Percentiles rank a stretch among this genome's conserved stretches.
Conservation (phyloP, 2,329 filamentous ascomycete genomes). For the Microascus cirrosus region DNA sequence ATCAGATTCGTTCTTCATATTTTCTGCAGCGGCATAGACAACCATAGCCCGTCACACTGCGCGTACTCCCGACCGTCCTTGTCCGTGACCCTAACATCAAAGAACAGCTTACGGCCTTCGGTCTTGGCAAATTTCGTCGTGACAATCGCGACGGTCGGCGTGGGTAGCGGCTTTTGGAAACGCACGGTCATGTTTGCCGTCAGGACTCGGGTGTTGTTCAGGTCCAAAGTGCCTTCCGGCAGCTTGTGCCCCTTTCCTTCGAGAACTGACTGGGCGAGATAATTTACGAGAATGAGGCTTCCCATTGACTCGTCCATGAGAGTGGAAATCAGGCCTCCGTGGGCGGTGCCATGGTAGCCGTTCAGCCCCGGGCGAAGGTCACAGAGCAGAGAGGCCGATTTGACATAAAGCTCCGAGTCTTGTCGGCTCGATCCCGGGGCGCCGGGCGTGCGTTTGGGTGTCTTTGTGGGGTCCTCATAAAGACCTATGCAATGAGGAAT, state of each 20-base stretch:
- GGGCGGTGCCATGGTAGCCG: constrained; percentile 13
- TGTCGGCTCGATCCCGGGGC: background rate
- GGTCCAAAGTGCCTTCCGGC: constrained; percentile 4
- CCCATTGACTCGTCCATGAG: constrained; percentile 18
- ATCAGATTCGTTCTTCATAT: background rate
- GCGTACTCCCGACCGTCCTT: background rate
- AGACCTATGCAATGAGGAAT: constrained; percentile 14
- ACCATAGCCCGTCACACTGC: background rate
- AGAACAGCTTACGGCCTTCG: constrained; percentile 9
- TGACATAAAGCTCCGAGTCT: constrained; percentile 7
- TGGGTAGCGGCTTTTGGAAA: constrained; percentile 9
- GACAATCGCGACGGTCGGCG: constrained; percentile 9
- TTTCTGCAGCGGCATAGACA: background rate
- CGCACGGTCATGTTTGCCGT: constrained; percentile 11
- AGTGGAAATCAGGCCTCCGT: constrained; percentile 14
- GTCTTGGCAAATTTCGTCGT: constrained; percentile 8
- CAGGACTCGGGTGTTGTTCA: constrained; percentile 3
- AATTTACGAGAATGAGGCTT: constrained; percentile 11
- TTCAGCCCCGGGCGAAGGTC: constrained; percentile 12
- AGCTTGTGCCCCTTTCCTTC: constrained; percentile 4
- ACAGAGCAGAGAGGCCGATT: constrained; percentile 10
- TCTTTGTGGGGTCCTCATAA: constrained; percentile 6
- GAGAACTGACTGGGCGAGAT: constrained; percentile 7
- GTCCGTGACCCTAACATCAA: constrained; percentile 9
- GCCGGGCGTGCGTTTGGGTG: background rate